Evolutionary conservation across 768 basidiomycete genomes (phyloP).

Genomic region (Russula sp.): DNA sequence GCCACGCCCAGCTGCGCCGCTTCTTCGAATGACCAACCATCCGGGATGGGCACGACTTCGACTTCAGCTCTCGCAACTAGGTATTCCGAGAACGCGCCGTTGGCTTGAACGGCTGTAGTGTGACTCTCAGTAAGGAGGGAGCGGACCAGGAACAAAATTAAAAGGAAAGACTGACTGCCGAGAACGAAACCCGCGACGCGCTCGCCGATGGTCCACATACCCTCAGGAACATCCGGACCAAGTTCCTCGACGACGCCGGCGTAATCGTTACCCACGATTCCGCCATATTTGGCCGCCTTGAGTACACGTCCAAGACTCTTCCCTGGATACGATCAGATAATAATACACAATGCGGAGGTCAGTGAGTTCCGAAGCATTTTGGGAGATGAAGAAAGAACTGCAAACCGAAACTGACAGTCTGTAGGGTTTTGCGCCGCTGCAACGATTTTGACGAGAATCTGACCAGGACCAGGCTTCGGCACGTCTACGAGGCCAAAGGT

Average conservation of each 20-base stretch:
- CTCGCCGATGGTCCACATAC: slow-evolving; percentile 27
- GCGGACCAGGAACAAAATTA: not conserved
- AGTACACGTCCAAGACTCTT: slow-evolving; percentile 4
- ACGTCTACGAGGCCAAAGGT: slow-evolving; percentile 13
- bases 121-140: not conserved
- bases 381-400: too few species aligned
- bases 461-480: slow-evolving; percentile 11
- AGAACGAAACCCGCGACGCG: slow-evolving; percentile 20
- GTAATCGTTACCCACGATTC: slow-evolving; percentile 26
- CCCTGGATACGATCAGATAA: slow-evolving; percentile 4
- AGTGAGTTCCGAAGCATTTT: too few species aligned
- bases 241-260: slow-evolving; percentile 28
- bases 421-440: slow-evolving; percentile 22
- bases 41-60: slow-evolving; percentile 20
- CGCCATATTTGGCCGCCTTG: slow-evolving; percentile 12
- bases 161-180: slow-evolving; percentile 9
- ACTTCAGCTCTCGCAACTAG: slow-evolving; percentile 20
- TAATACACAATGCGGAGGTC: too few species aligned
- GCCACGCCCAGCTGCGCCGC: slow-evolving; percentile 28
- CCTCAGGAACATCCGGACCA: slow-evolving; percentile 23
- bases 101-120: not conserved
- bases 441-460: slow-evolving; percentile 23
- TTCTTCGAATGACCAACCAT: slow-evolving; percentile 26
- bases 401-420: slow-evolving; percentile 17
- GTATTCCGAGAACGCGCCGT: slow-evolving; percentile 24